phyloP scores from a whole-genome alignment of 2,329 filamentous ascomycete genomes.

The Aspergillus eucalypticola region DNA sequence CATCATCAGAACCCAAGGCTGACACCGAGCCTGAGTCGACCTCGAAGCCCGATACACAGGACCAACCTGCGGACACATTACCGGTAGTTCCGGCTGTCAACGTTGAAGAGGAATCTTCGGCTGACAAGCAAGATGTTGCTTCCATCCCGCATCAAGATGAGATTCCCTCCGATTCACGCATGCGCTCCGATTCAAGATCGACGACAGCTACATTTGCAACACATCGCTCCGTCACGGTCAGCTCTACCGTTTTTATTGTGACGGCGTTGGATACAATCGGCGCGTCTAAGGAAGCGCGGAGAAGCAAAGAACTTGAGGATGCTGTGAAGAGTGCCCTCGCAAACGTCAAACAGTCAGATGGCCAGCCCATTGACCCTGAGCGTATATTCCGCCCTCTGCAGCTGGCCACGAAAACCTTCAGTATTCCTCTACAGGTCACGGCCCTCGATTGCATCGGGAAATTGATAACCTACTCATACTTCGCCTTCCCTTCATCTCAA shows the following conservation, averaged over 20 bases:
- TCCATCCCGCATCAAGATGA: conserved; percentile 27
- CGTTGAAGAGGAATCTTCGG: conserved; percentile 16
- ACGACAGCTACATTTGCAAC: conserved; percentile 55
- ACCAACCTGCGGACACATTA: conserved; percentile 2
- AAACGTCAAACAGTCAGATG: conserved; percentile 82
- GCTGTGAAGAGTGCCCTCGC: conserved; percentile 77
- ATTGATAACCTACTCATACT: conserved; percentile 98
- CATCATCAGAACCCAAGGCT: conserved; percentile 25
- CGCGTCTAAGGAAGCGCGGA: conserved; percentile 84
- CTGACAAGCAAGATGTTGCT: conserved; percentile 19
- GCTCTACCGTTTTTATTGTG: conserved; percentile 93
- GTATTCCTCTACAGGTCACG: conserved; percentile 80
- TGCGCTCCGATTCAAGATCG: conserved; percentile 62
- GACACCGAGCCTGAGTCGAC: conserved; percentile 23
- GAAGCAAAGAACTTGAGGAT: conserved; percentile 80
- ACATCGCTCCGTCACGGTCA: conserved; percentile 67
- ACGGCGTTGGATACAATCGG: conserved; percentile 91
- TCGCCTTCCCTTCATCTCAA: conserved; percentile 67
- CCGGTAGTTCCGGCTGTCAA: conserved; percentile 17
- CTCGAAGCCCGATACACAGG: conserved; percentile 17
- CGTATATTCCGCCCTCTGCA: conserved; percentile 88
- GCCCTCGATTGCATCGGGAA: conserved; percentile 98
- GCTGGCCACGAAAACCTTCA: conserved; percentile 83
- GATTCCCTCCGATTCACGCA: conserved; percentile 35
- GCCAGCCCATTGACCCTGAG: conserved; percentile 82